phyloP scores from a whole-genome alignment of 2,329 filamentous ascomycete genomes.

The Achaetomium macrosporum region DNA sequence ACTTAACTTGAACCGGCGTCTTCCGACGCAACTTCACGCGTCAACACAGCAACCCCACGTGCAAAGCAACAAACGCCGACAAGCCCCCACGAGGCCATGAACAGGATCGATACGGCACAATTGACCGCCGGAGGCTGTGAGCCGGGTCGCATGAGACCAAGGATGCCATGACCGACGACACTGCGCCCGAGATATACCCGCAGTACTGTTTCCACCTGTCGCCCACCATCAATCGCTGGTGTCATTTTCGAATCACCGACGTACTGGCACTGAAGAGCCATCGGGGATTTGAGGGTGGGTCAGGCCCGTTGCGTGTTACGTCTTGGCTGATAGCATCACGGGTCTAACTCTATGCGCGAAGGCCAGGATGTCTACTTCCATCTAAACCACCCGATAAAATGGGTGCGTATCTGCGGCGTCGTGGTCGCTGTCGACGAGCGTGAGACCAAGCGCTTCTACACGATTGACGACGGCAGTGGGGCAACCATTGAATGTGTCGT shows the following conservation, averaged over 20 bases:
- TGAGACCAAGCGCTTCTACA: slow-evolving; percentile 43
- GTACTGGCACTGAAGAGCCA: slow-evolving; percentile 43
- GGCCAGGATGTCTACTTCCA: slow-evolving; percentile 59
- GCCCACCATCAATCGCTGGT: slow-evolving; percentile 56
- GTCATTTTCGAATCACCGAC: slow-evolving; percentile 47
- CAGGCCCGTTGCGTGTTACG: not conserved
- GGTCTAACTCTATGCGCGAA: slow-evolving; percentile 15
- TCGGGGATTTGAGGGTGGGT: slow-evolving; percentile 48
- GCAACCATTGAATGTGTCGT: slow-evolving; percentile 47
- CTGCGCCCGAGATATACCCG: slow-evolving; percentile 42
- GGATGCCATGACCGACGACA: slow-evolving; percentile 24
- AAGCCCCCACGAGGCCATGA: slow-evolving; percentile 1
- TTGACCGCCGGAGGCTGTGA: slow-evolving; percentile 1
- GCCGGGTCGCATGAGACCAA: slow-evolving; percentile 5
- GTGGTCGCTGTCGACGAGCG: slow-evolving; percentile 58
- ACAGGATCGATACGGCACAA: not conserved
- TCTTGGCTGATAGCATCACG: not conserved
- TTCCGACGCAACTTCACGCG: not conserved
- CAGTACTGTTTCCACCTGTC: slow-evolving; percentile 59
- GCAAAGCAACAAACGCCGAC: not conserved
- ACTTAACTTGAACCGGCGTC: not conserved
- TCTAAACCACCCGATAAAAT: slow-evolving; percentile 70
- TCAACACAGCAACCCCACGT: not conserved
- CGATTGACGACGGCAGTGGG: slow-evolving; percentile 61
- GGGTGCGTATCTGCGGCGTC: slow-evolving; percentile 64